Evolutionary conservation across 768 basidiomycete species (phyloP), one percentile per base, ranked within the genome.

Genomic region (Lactarius sanguifluus): DNA sequence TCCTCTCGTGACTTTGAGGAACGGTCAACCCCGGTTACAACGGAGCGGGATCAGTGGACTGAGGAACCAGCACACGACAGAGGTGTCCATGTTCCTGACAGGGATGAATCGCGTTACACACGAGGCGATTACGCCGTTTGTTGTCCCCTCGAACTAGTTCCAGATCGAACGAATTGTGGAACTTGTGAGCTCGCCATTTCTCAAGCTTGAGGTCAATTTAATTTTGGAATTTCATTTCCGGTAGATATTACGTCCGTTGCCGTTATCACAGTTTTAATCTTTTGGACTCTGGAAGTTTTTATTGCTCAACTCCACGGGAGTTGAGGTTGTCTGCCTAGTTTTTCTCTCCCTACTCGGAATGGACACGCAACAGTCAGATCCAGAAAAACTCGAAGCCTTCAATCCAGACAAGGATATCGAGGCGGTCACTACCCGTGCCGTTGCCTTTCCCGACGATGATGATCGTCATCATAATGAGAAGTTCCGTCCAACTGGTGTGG

Each of bases 401-500:
- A 36, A 25, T 34, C 9, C 56, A 3, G 64, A 71, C 52, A 75
- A 73, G 50, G 81, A 80, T 23, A 77, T 77, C 55, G 75, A 73
- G 12, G 73, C 72, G 32, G 73, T 75, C 57, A 73, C 76, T 36
- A 74, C 76, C 25, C 82, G 85, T 55, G 78, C 81, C 18, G 82
- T 87, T 47, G 84, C 79, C 36, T 86, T 86, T 72, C 83, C 83
- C 23, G 69, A 38, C 16, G 79, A 80, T 57, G 66, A 72, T 15
- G 72, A 43, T 47, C 75, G 71, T 25, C 70, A 70, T 20, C 43
- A 47, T 16, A 73, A 76, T n/a, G 73, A 73, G 67, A 76, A 74
- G 69, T 50, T 73, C 38, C 82, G 85, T 56, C 83, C 83, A 41
- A 81, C 81, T 67, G 86, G 86, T 16, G 80, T 81, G 57, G 86